Evolutionary conservation across 805 yeast genomes (phyloP).

Genomic region (Peterozyma xylosa): DNA sequence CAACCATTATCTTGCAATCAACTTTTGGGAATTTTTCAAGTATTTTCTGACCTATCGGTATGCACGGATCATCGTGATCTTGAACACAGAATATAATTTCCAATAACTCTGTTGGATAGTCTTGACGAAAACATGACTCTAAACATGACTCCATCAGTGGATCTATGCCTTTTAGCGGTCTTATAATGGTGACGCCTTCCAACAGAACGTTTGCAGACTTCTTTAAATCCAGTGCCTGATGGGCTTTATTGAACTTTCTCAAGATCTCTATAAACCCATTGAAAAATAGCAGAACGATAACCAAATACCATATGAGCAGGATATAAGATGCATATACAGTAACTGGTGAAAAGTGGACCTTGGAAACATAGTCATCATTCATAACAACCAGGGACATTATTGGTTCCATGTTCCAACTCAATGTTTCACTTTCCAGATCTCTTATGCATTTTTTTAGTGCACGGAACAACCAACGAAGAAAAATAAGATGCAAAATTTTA

Average conservation of each 20-base stretch:
- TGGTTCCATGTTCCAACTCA: too few relatives aligned
- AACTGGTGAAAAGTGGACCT: background rate
- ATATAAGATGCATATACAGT: background rate
- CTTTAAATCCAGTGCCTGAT: conserved; percentile 13
- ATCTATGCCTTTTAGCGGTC: conserved; percentile 84
- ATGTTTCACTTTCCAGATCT: too few relatives aligned
- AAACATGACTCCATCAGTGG: conserved; percentile 65
- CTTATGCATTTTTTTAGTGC: too few relatives aligned
- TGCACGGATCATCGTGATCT: conserved; percentile 52
- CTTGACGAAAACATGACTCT: conserved; percentile 59
- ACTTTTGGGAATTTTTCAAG: conserved; percentile 45
- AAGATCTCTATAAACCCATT: conserved; percentile 21
- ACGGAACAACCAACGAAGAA: too few relatives aligned
- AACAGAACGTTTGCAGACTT: conserved; percentile 26
- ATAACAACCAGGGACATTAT: too few relatives aligned
- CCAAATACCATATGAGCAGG: conserved; percentile 19
- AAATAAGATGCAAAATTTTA: too few relatives aligned
- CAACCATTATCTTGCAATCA: conserved; percentile 53
- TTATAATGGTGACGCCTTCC: conserved; percentile 66
- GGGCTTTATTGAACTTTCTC: conserved; percentile 13
- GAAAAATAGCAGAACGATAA: conserved; percentile 17
- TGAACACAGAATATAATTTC: conserved; percentile 78
- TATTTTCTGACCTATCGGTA: conserved; percentile 45
- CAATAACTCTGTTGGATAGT: conserved; percentile 49
- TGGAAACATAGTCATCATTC: too few relatives aligned